A percentile compares a stretch with the other conserved stretches of the same genome.
phyloP scores from a whole-genome alignment of 2,329 filamentous ascomycete species.

The Aspergillus ochraceoroseus region DNA sequence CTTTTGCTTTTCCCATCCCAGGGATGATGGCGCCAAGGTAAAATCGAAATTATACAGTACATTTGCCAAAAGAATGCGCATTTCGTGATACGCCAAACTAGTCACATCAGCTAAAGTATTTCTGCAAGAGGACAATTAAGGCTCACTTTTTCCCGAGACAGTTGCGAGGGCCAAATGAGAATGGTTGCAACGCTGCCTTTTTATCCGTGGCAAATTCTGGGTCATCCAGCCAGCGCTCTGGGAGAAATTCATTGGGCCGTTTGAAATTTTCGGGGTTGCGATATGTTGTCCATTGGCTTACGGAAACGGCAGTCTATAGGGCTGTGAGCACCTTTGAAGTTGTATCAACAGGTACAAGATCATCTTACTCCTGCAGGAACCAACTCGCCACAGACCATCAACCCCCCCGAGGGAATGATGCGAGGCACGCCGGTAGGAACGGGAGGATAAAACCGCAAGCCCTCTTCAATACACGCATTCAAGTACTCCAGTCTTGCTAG shows the following conservation, averaged over 20 bases:
- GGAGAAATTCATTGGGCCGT: constrained; percentile 23
- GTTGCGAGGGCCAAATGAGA: constrained; percentile 27
- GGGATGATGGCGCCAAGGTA: constrained; percentile 8
- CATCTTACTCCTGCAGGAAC: constrained; percentile 31
- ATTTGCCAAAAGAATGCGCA: constrained; percentile 25
- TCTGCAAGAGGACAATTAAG: constrained; percentile 8
- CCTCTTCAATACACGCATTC: constrained; percentile 46
- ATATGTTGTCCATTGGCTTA: constrained; percentile 25
- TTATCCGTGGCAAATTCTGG: constrained; percentile 19
- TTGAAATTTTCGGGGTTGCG: constrained; percentile 23
- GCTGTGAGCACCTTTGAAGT: background rate
- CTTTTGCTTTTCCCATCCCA: constrained; percentile 23
- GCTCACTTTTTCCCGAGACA: constrained; percentile 29
- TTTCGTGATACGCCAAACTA: constrained; percentile 34
- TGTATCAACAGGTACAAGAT: background rate
- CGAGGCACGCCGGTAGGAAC: constrained; percentile 42
- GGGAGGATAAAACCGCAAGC: constrained; percentile 45
- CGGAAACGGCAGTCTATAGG: constrained; percentile 24
- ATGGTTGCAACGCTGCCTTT: constrained; percentile 22
- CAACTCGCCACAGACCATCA: constrained; percentile 34
- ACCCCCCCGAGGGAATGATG: constrained; percentile 34
- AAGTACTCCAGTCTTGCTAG: constrained; percentile 34
- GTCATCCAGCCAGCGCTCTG: constrained; percentile 29
- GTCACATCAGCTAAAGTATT: background rate
- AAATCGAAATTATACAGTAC: constrained; percentile 26